These are phyloP conservation scores for Termitomyces sp. DNA, from an alignment of 1,284 basidiomycete species.

Conservation along the genomic window DNA sequence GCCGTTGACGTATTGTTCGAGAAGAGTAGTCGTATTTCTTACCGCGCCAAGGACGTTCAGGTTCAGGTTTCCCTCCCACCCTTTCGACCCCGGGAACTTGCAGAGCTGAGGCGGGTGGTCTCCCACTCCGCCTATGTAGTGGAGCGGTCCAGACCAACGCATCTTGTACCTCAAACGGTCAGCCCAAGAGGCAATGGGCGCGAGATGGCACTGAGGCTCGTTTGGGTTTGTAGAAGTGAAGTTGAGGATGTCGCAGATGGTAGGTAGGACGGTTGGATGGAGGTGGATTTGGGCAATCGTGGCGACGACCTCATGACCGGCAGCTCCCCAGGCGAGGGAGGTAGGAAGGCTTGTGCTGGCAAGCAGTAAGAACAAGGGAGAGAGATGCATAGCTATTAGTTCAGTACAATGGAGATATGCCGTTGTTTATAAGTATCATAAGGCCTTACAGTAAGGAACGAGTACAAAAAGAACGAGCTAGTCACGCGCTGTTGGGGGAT, in stretches of 20 bases:
- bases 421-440: not conserved
- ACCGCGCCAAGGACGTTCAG: conserved; percentile 75
- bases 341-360: conserved; percentile 5
- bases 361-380: conserved; percentile 6
- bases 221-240: conserved; percentile 34
- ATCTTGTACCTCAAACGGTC: conserved; percentile 63
- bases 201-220: conserved; percentile 62
- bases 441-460: not conserved
- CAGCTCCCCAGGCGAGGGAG: conserved; percentile 26
- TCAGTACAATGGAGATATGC: not conserved
- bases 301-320: conserved; percentile 87
- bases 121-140: conserved; percentile 70
- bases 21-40: conserved; percentile 63
- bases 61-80: conserved; percentile 68
- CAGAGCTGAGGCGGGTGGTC: conserved; percentile 79
- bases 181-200: conserved; percentile 84
- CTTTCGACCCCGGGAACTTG: conserved; percentile 69
- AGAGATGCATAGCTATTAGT: conserved; percentile 10
- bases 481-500: too few species aligned
- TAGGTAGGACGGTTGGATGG: conserved; percentile 65
- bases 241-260: conserved; percentile 69
- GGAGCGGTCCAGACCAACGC: conserved; percentile 65
- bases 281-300: conserved; percentile 92
- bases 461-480: not conserved
- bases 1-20: conserved; percentile 36